Percentiles rank a stretch among this genome's conserved stretches.
Conservation (phyloP, 176 grass and related monocot genomes). For the Echinochloa phyllopogon region DNA sequence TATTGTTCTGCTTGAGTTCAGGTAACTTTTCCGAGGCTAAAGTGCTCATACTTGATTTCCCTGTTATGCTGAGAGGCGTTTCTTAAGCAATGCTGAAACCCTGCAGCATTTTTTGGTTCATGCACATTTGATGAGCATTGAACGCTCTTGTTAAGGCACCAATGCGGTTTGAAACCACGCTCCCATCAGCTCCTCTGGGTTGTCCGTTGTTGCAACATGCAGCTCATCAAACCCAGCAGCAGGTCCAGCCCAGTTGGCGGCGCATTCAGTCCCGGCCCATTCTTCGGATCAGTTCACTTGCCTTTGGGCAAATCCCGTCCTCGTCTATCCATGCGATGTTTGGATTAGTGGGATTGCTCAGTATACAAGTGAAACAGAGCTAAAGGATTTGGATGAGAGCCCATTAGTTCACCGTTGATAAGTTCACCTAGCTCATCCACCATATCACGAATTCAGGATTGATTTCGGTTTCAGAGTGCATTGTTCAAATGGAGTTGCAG, state of each 20-base stretch:
- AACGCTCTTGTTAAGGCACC: not conserved
- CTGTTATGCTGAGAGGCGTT: not conserved
- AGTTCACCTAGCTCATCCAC: no score
- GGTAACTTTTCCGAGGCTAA: not conserved
- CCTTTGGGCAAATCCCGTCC: no score
- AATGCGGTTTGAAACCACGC: not conserved
- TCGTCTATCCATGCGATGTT: no score
- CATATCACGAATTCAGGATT: no score
- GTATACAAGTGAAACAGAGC: no score
- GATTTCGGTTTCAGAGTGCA: not conserved
- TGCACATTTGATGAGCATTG: slow-evolving; percentile 28
- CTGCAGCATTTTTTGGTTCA: slow-evolving; percentile 10
- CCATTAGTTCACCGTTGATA: no score
- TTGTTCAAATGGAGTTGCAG: not conserved
- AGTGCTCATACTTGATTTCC: not conserved
- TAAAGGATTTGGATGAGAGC: no score
- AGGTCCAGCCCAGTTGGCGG: not conserved
- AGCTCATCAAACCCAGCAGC: not conserved
- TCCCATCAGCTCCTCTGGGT: not conserved
- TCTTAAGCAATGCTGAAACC: not conserved
- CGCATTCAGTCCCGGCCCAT: slow-evolving; percentile 7
- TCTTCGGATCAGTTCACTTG: no score
- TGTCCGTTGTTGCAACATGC: not conserved
- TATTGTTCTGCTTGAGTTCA: not conserved
- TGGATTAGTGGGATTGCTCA: no score